Evolutionary conservation across 2,329 filamentous ascomycete species (phyloP), one percentile per base, ranked within the genome.

Genomic region (Exophiala lecanii-corni): DNA sequence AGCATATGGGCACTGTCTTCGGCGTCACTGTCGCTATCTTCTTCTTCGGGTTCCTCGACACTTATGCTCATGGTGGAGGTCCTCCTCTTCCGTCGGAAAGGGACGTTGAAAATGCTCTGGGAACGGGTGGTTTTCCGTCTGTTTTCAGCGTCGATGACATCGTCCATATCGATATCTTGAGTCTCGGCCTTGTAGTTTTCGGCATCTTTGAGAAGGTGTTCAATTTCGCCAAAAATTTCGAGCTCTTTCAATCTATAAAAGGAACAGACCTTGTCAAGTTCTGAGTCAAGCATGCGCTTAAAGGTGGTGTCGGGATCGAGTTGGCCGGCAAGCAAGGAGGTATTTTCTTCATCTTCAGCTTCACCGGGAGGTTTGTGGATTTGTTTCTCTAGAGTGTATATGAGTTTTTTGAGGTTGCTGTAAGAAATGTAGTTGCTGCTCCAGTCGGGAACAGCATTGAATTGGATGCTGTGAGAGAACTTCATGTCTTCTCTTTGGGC

Each of bases 391-490:
- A 98, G 84, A 50, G 86, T 82, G 68, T 97, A 98, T 58, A 98
- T 97, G 45, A 96, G 78, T 74, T 98, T 98, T 75, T 98, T 98
- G 57, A 98, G 78, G 61, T 96, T 97, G 71, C 89, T 96, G 69
- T 98, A 98, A 48, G 89, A 86, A 62, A 98, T 94, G 68, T 98
- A 98, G 67, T 97, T 82, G 59, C 83, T 89, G 72, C 88, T 96
- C 92, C 92, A 98, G 69, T 98, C 92, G n/a, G 92, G 92, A 57
- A 98, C 92, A 52, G 92, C 89, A 72, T 98, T 98, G 72, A 98
- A 98, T 74, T 98, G 92, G 58, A 98, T 84, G 69, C 91, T 97
- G 66, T 98, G 92, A 13, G 91, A 97, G 75, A 98, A 98, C 82
- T 97, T 97, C 92, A 98, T 98, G 30, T 50, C 55, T 56, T 57